phyloP scores from a whole-genome alignment of 305 asterid genomes.

The Stenogyne calaminthoides region DNA sequence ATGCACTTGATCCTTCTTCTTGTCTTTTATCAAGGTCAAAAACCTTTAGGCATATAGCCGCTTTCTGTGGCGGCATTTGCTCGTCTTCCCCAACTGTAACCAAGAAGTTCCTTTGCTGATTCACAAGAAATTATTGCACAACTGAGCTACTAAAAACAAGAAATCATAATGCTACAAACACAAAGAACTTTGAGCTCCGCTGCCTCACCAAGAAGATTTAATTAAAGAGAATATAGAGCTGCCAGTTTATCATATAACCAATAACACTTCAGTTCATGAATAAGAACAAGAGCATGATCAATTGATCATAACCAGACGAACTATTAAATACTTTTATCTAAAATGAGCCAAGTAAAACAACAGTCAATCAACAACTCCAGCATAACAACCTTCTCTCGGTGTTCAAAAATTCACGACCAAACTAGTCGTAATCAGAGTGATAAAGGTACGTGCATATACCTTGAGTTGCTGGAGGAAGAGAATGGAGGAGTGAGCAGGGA shows the following conservation, averaged over 20 bases:
- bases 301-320: neutral
- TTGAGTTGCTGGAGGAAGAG: slow-evolving; percentile 93
- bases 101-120: slow-evolving; percentile 88
- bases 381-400: neutral
- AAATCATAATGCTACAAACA: neutral
- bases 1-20: slow-evolving; percentile 79
- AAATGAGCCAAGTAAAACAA: neutral
- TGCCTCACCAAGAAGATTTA: neutral
- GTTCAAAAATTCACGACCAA: neutral
- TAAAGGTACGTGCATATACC: slow-evolving; percentile 34
- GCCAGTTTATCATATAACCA: neutral
- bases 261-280: neutral
- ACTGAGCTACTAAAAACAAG: slow-evolving; percentile 1
- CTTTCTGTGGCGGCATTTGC: slow-evolving; percentile 70
- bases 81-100: slow-evolving; percentile 96
- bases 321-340: neutral
- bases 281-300: neutral
- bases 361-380: neutral
- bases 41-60: slow-evolving; percentile 75
- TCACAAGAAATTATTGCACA: slow-evolving; percentile 24
- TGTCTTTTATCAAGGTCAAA: slow-evolving; percentile 86
- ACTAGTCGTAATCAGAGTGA: neutral
- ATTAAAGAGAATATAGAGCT: neutral
- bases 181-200: neutral
- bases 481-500: slow-evolving; percentile 88